A percentile compares a stretch with the other conserved stretches of the same genome.
These are phyloP conservation scores for Dentipellis sp. DNA, from an alignment of 768 basidiomycete genomes.

Conservation along the genomic window DNA sequence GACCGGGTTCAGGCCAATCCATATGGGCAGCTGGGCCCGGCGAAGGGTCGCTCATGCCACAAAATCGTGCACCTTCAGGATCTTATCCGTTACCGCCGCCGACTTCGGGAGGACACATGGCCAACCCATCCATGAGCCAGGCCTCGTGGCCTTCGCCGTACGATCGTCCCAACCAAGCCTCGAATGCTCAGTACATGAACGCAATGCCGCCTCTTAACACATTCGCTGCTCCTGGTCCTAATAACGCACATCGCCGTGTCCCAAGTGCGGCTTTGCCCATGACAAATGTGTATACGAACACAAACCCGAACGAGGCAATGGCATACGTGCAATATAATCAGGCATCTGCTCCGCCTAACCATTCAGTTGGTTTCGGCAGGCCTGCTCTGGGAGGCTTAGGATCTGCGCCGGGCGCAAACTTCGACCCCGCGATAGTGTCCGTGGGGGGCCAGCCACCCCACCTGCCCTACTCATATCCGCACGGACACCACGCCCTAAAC, in stretches of 20 bases:
- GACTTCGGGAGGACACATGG: background rate
- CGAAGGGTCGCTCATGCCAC: conserved; percentile 21
- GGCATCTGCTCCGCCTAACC: background rate
- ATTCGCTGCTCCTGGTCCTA: conserved; percentile 1
- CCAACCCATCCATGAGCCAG: conserved; percentile 2
- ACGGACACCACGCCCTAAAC: background rate
- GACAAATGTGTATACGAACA: background rate
- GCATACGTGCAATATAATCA: background rate
- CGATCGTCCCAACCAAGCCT: conserved; percentile 4
- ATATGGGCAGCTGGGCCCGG: conserved; percentile 62
- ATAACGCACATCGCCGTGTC: background rate
- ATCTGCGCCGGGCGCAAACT: background rate
- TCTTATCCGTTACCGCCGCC: conserved; percentile 1
- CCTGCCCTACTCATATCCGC: background rate
- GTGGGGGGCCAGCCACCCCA: background rate
- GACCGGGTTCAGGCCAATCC: conserved; percentile 37
- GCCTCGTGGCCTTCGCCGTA: conserved; percentile 6
- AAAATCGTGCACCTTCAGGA: conserved; percentile 7
- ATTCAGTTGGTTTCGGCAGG: background rate
- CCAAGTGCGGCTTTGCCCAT: background rate
- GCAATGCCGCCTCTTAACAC: background rate
- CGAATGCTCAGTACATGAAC: background rate
- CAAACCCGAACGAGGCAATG: background rate
- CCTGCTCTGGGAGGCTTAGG: background rate
- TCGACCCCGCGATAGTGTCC: background rate